Percentiles rank a stretch among this genome's conserved stretches.
Conservation (phyloP, 768 basidiomycete species). For the Mycena vulgaris region DNA sequence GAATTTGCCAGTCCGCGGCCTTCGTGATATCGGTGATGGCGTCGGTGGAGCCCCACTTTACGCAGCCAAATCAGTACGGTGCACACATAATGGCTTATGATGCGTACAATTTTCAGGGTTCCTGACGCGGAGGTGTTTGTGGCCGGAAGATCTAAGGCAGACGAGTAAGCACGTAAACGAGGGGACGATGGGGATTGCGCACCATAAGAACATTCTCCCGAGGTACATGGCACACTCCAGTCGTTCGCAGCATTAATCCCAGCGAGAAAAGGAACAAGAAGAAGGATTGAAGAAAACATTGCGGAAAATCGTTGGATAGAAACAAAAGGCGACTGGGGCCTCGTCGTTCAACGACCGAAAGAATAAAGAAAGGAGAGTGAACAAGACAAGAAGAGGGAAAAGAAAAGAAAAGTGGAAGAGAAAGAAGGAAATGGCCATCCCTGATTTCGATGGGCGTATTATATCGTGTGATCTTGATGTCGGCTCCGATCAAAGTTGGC, state of each 20-base stretch:
- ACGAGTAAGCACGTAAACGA: neutral
- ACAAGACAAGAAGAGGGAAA: neutral
- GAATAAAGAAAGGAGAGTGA: neutral
- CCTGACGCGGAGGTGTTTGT: conserved; percentile 24
- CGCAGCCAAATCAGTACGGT: neutral
- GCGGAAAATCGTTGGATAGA: neutral
- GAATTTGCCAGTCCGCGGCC: conserved; percentile 58
- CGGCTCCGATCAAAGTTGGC: too few species aligned
- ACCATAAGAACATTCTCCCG: conserved; percentile 30
- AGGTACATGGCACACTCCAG: conserved; percentile 32
- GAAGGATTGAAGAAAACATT: conserved; percentile 17
- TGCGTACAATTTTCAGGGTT: conserved; percentile 25
- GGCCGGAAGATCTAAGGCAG: conserved; percentile 7
- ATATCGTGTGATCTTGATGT: too few species aligned
- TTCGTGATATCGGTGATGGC: conserved; percentile 56
- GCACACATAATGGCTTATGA: neutral
- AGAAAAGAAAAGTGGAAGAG: neutral
- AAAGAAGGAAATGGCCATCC: neutral
- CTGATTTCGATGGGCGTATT: too few species aligned
- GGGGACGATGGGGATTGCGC: neutral
- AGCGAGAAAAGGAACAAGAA: conserved; percentile 15
- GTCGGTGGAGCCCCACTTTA: conserved; percentile 40
- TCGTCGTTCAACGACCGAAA: too few species aligned
- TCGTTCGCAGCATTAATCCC: conserved; percentile 30
- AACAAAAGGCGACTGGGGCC: conserved; percentile 20